Conservation (phyloP, 768 basidiomycete species). For the Suillus alpinus region DNA sequence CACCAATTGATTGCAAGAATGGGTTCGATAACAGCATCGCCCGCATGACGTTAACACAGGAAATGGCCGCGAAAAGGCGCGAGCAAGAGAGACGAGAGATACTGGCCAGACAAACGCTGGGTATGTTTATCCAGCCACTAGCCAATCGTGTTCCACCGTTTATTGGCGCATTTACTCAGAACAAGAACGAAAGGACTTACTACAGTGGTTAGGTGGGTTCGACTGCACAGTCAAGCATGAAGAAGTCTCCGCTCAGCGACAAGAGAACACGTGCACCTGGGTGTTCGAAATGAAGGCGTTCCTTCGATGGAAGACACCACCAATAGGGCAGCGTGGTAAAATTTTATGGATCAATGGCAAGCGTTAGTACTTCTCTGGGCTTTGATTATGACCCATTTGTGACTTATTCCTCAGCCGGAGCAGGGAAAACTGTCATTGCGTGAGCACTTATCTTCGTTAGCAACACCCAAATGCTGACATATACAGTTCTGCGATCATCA, state of each 20-base stretch:
- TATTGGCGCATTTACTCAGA: background rate
- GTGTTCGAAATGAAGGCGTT: conserved; percentile 5
- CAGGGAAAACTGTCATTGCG: conserved; percentile 18
- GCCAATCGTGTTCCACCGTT: background rate
- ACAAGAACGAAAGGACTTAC: background rate
- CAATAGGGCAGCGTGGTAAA: background rate
- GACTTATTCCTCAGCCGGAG: conserved; percentile 9
- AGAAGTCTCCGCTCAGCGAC: conserved; percentile 6
- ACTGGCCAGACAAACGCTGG: background rate
- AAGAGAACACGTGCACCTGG: conserved; percentile 15
- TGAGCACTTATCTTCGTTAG: conserved; percentile 3
- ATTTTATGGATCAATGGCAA: conserved; percentile 18
- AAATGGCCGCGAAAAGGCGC: background rate
- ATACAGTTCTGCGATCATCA: conserved; percentile 6
- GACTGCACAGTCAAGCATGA: conserved; percentile 13
- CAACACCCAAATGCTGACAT: background rate
- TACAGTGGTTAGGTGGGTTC: background rate
- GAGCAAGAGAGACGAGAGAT: background rate
- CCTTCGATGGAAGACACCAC: conserved; percentile 6
- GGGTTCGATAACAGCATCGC: background rate
- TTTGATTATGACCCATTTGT: background rate
- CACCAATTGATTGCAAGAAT: background rate
- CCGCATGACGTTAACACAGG: background rate
- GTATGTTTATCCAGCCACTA: background rate
- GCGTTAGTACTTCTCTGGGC: background rate